Base-by-base conservation (phyloP, 495 filamentous ascomycete species). In the Diplogelasinospora grovesii region DNA sequence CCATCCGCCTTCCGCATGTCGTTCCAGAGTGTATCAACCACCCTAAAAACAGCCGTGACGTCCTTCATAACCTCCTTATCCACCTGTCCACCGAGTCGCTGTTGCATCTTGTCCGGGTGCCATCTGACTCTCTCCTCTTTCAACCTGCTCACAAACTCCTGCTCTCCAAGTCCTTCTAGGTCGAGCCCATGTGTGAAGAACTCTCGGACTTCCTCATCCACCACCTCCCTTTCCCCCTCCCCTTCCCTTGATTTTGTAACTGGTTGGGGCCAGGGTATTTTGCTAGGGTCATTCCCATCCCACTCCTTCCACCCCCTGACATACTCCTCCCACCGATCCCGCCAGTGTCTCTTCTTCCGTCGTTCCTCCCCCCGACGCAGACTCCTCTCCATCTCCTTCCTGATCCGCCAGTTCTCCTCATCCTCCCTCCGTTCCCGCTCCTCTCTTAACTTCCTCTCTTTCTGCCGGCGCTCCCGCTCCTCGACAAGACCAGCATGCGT, bases 61-160 rank as follows among this genome's bases (percentile, higher is more conserved):
- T 64, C 56, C 34, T 74, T 75, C 63, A 82, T 82, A 59, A 93
- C 73, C 1, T 80, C 77, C 2, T 69, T 62, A 13, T 83, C 77
- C 30, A 86, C 79, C 41, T 72, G 60, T 0, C 72, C 77, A 2
- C 87, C 85, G 50, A 89, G 79, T 32, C 81, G 76, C 64, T 97
- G 93, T 69, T 94, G 87, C 22, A 97, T 84, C 71, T 97, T 99
- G 63, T 99, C 92, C 8, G 92, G 92, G 74, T 99, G 92, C 92
- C 92, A 99, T 8, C 88, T 68, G 8, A 97, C 79, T 25, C 92
- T 75, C 66, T 99, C 92, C 13, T 73, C 59, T 63, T 95, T 97
- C 25, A 99, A 64, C 20, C 76, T 68, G 13, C 71, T 67, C 31
- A 73, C 44, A 22, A 88, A 58, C 22, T 74, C 72, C 33, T 78